Conservation (phyloP, 495 filamentous ascomycete genomes). For the Xylaria castorea region DNA sequence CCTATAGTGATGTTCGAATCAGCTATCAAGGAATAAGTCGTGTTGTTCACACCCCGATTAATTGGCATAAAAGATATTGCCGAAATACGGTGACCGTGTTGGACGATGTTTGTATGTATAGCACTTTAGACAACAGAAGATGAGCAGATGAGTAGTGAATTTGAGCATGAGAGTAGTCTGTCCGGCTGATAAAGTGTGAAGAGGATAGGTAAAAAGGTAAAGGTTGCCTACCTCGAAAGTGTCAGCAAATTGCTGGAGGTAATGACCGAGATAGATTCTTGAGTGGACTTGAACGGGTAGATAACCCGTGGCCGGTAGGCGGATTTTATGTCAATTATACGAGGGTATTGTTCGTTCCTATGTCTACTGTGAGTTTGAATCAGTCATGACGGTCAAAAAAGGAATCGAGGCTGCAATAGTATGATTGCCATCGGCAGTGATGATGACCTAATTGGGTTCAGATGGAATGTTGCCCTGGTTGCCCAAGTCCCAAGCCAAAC, state of each 20-base stretch:
- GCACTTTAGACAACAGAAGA: too few species aligned
- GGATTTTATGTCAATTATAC: not conserved
- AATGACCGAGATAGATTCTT: not conserved
- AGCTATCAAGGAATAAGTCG: not conserved
- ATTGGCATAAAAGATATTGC: not conserved
- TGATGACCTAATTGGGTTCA: conserved; percentile 20
- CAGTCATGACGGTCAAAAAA: not conserved
- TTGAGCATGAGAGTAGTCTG: not conserved
- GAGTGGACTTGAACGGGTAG: not conserved
- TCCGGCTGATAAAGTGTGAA: not conserved
- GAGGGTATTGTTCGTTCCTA: not conserved
- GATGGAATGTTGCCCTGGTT: conserved; percentile 1
- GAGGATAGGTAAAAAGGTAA: not conserved
- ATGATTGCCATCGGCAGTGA: conserved; percentile 13
- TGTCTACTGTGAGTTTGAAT: not conserved
- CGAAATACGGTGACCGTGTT: not conserved
- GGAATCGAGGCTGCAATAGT: not conserved
- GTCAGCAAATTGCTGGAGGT: not conserved
- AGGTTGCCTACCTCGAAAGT: not conserved
- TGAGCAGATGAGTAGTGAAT: not conserved
- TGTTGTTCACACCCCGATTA: not conserved
- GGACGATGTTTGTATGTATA: not conserved
- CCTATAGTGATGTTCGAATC: not conserved
- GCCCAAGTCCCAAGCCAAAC: conserved; percentile 2
- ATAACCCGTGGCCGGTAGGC: not conserved